Percentiles rank a stretch among this genome's conserved stretches.
Evolutionary conservation across 2,329 filamentous ascomycete genomes (phyloP).

Genomic region (Xylaria sp.): DNA sequence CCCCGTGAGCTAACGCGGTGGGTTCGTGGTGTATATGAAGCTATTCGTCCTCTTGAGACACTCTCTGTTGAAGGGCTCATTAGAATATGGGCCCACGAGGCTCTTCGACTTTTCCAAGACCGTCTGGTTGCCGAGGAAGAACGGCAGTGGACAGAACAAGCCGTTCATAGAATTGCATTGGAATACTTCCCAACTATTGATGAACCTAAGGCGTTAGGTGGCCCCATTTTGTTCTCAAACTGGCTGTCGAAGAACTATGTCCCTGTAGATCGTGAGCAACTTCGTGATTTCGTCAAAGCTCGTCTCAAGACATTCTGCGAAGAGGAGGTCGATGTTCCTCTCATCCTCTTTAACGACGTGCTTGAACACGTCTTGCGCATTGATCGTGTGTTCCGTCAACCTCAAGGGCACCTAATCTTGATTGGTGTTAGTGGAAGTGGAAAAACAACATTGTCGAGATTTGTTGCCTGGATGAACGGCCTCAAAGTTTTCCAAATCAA

Average conservation of each 20-base stretch:
- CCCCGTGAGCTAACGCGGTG: constrained; percentile 97
- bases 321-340: constrained; percentile 97
- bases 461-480: constrained; percentile 99
- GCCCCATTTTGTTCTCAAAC: constrained; percentile 97
- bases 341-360: constrained; percentile 99
- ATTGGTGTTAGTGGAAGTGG: constrained; percentile 98
- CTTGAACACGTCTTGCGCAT: constrained; percentile 98
- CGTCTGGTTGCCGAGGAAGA: constrained; percentile 95
- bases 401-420: constrained; percentile 96
- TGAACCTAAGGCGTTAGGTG: constrained; percentile 85
- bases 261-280: constrained; percentile 92
- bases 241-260: constrained; percentile 99
- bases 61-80: constrained; percentile 91
- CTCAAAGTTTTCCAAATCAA: constrained; percentile 99
- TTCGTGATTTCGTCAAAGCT: constrained; percentile 97
- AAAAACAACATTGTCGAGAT: constrained; percentile 97
- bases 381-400: constrained; percentile 97
- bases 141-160: constrained; percentile 92
- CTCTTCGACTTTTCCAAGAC: constrained; percentile 95
- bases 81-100: constrained; percentile 98
- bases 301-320: constrained; percentile 98
- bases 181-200: constrained; percentile 97
- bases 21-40: constrained; percentile 97
- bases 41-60: constrained; percentile 89
- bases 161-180: constrained; percentile 84